Conservation (phyloP, 768 basidiomycete genomes). For the Rhodotorula graminis region DNA sequence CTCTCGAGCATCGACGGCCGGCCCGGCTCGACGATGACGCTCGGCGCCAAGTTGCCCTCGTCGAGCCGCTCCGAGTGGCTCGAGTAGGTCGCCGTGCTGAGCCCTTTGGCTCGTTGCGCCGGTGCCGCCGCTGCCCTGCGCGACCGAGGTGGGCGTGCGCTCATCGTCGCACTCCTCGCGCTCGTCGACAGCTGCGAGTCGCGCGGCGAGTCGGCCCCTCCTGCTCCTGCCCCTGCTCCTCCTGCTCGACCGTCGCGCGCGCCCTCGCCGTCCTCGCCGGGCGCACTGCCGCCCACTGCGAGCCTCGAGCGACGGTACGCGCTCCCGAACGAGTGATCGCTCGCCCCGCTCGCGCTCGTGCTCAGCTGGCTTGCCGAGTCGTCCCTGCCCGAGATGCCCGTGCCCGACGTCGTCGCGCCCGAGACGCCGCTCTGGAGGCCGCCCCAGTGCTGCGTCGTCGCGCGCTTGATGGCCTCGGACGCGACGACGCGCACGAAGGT, state of each 20-base stretch:
- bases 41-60: constrained; percentile 48
- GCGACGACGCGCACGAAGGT: constrained; percentile 79
- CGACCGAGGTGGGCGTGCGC: constrained; percentile 26
- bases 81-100: constrained; percentile 48
- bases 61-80: constrained; percentile 48
- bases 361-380: not conserved
- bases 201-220: constrained; percentile 21
- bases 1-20: constrained; percentile 72
- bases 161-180: constrained; percentile 17
- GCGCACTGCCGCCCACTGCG: not conserved
- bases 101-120: constrained; percentile 20
- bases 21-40: constrained; percentile 72
- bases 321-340: constrained; percentile 6
- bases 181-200: constrained; percentile 13
- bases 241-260: not conserved
- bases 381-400: not conserved
- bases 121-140: not conserved
- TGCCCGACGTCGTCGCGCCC: not conserved
- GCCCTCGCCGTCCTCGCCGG: not conserved
- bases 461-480: constrained; percentile 60
- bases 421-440: not conserved
- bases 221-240: constrained; percentile 8
- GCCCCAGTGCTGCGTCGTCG: constrained; percentile 10
- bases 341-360: constrained; percentile 19
- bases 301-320: too few species aligned